Conservation (phyloP, 192 early-diverging fungal species). For the Coemansia sp. region DNA sequence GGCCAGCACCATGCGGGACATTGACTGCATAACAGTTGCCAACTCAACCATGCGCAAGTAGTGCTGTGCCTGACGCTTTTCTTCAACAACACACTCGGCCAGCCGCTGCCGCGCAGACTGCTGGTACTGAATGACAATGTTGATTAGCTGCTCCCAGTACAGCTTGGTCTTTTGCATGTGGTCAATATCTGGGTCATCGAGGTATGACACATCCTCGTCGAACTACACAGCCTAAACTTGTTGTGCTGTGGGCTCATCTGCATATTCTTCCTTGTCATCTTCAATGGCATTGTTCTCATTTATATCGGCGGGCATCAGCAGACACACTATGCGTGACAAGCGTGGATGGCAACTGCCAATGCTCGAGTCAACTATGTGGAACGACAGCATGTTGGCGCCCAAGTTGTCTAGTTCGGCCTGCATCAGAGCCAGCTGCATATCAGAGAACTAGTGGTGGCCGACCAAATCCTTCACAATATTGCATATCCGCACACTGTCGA, state of each 20-base stretch:
- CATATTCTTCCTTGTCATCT: not conserved
- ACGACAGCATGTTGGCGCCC: conserved; percentile 85
- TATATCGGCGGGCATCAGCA: conserved; percentile 38
- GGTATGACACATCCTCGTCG: conserved; percentile 27
- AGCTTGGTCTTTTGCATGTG: conserved; percentile 51
- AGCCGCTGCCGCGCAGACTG: conserved; percentile 41
- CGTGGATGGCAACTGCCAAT: conserved; percentile 42
- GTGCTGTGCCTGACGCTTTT: conserved; percentile 53
- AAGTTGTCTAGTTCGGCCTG: conserved; percentile 80
- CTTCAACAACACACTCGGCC: conserved; percentile 55
- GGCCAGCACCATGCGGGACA: conserved; percentile 58
- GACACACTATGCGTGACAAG: conserved; percentile 48
- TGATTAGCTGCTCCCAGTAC: conserved; percentile 54
- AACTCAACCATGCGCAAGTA: conserved; percentile 58
- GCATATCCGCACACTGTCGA: too few species aligned
- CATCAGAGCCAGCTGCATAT: conserved; percentile 61
- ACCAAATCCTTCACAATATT: conserved; percentile 94
- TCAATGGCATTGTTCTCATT: conserved; percentile 26
- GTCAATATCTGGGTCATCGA: conserved; percentile 40
- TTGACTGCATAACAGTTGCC: conserved; percentile 55
- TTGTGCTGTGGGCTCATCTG: not conserved
- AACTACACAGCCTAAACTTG: not conserved
- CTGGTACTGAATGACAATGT: conserved; percentile 56
- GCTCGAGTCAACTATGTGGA: conserved; percentile 73
- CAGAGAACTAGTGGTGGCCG: conserved; percentile 87